Conservation (phyloP, 2,329 filamentous ascomycete genomes). For the Xylariaceae sp. region DNA sequence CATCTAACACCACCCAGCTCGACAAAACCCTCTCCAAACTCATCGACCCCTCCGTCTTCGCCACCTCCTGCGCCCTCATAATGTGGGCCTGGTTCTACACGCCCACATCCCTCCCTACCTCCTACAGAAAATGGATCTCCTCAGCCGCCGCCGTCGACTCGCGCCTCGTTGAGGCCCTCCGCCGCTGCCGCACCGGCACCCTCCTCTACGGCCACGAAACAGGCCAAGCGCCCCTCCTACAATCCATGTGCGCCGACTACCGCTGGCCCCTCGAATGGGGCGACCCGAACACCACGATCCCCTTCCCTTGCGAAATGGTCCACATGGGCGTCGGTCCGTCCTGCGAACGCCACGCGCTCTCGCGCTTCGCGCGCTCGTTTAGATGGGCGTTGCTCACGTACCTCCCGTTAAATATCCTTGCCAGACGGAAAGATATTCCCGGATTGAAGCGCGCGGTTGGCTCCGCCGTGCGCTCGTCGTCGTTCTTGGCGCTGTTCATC, state of each 20-base stretch:
- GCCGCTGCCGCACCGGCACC: conserved; percentile 56
- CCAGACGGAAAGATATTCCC: conserved; percentile 44
- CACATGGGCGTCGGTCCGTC: conserved; percentile 72
- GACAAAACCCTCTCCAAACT: conserved; percentile 41
- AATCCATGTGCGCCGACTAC: conserved; percentile 68
- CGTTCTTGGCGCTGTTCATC: conserved; percentile 74
- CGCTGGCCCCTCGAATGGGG: conserved; percentile 64
- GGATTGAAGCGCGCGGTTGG: conserved; percentile 45
- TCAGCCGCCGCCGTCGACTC: conserved; percentile 69
- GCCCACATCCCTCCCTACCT: conserved; percentile 62
- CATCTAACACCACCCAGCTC: conserved; percentile 21
- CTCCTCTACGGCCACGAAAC: conserved; percentile 71
- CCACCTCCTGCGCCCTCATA: conserved; percentile 64
- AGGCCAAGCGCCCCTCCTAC: conserved; percentile 61
- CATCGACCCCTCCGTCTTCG: conserved; percentile 67
- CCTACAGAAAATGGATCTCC: conserved; percentile 78
- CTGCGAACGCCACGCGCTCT: conserved; percentile 68
- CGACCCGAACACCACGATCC: conserved; percentile 62
- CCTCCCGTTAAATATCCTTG: conserved; percentile 64
- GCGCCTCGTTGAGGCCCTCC: conserved; percentile 69
- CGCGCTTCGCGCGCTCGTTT: conserved; percentile 64
- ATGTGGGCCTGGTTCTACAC: conserved; percentile 90
- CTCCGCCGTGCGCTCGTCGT: conserved; percentile 64
- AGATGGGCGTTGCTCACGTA: conserved; percentile 72
- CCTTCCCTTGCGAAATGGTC: conserved; percentile 77